Base-by-base conservation (phyloP, 495 filamentous ascomycete genomes). In the Collariella sp. region DNA sequence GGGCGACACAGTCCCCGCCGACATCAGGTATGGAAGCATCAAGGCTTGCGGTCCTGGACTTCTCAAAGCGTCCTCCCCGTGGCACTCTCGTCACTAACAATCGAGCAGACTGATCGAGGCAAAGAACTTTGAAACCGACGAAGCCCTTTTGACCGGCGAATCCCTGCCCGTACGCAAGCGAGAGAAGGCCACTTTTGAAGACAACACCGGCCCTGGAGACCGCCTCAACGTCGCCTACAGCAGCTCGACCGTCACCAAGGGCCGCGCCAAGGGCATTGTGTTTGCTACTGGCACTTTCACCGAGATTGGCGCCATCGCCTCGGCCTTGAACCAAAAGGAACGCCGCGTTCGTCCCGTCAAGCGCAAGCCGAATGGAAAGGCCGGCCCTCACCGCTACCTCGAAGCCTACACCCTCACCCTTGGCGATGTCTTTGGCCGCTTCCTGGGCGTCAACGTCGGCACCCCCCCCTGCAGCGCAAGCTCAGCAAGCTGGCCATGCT, bases 291-390 rank as follows among this genome's bases (percentile, higher is more conserved):
- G 83, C 9, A 88, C 87, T 80, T 70, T 71, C 50, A 94, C 88
- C 1, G 86, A 90, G 65, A 85, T 94, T 47, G 88, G 88, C 18
- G 87, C 81, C 60, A 93, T 93, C 63, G 88, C 88, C 11, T 78
- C 77, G 33, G 82, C 77, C 50, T 70, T 78, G 18, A 68, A 79
- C 49, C 84, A 85, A 53, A 70, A 77, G 15, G 77, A 75, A 38
- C 73, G 77, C 16, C 79, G 75, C 9, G 76, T 86, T 63, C 78
- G 78, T 29, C 83, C 64, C 31, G 66, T 69, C 39, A 69, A 84
- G 36, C 76, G 80, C 35, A 83, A 80, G 65, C 76, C 82, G 61
- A 71, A 72, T 11, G 58, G 80, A 55, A 77, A 82, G 43, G 78
- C 76, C 50, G 83, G 64, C 54, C 80, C 84, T 46, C 77, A 85